Conservation (phyloP, 116 monocot species). For the Trichopus zeylanicus region DNA sequence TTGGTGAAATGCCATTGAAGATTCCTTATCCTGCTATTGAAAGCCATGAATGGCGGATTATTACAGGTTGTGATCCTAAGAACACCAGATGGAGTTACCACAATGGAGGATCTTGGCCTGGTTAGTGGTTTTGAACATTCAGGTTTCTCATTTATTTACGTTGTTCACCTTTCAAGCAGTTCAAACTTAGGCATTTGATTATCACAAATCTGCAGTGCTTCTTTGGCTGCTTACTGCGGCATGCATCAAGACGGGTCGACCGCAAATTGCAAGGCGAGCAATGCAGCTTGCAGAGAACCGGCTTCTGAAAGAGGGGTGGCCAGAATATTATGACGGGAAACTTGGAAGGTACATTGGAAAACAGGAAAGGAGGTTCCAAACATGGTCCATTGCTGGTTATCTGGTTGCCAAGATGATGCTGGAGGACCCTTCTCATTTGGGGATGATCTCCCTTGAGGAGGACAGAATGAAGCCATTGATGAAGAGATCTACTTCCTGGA, state of each 20-base stretch:
- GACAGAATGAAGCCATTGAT: constrained; percentile 28
- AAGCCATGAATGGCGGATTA: constrained; percentile 20
- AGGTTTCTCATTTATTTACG: too few relatives aligned
- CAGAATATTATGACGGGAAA: constrained; percentile 14
- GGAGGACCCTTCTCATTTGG: constrained; percentile 22
- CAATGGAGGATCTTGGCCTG: constrained; percentile 26
- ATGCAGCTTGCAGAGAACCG: constrained; percentile 21
- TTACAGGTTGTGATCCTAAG: constrained; percentile 23
- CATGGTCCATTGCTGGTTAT: constrained; percentile 30
- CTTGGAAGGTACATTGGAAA: constrained; percentile 16
- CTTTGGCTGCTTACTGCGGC: constrained; percentile 28
- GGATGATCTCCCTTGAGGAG: constrained; percentile 20
- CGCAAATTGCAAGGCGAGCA: too few relatives aligned
- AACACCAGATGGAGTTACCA: constrained; percentile 33
- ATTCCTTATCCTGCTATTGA: constrained; percentile 24
- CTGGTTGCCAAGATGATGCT: constrained; percentile 23
- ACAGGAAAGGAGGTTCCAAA: constrained; percentile 20
- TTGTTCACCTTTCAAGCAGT: too few relatives aligned
- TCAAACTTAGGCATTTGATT: too few relatives aligned
- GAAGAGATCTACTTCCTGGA: constrained; percentile 32
- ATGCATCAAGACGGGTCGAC: too few relatives aligned
- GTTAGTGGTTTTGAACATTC: background rate
- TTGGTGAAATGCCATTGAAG: constrained; percentile 27
- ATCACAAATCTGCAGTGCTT: constrained; percentile 15
- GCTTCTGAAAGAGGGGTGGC: constrained; percentile 17